phyloP scores from a whole-genome alignment of 345 rosid species.

The Kernera saxatilis region DNA sequence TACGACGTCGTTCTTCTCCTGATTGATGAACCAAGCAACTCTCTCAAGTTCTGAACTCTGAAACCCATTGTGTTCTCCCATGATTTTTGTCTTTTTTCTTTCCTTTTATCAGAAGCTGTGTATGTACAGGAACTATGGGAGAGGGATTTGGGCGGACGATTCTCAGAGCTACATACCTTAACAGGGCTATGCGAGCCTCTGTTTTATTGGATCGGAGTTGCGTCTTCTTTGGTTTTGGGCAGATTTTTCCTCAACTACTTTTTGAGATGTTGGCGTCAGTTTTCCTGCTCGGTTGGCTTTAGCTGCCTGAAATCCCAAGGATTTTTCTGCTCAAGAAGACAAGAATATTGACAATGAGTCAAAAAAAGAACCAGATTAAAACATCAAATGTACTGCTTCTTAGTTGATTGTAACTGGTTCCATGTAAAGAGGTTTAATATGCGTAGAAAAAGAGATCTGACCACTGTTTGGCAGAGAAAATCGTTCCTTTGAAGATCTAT shows the following conservation, averaged over 20 bases:
- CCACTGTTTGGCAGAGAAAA: constrained; percentile 70
- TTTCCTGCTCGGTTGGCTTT: constrained; percentile 21
- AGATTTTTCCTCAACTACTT: not conserved
- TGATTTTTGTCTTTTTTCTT: not conserved
- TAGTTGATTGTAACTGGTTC: not conserved
- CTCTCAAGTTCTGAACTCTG: constrained; percentile 7
- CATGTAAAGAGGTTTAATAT: not conserved
- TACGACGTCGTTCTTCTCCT: not conserved
- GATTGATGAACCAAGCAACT: constrained; percentile 14
- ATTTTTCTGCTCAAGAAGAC: constrained; percentile 10
- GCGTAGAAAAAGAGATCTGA: constrained; percentile 23
- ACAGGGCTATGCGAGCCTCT: constrained; percentile 25
- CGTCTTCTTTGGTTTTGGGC: constrained; percentile 17
- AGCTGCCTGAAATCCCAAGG: constrained; percentile 10
- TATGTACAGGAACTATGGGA: constrained; percentile 20
- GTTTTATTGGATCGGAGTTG: constrained; percentile 27
- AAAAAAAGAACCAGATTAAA: not conserved
- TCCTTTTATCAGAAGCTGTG: constrained; percentile 8
- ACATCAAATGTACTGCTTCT: not conserved
- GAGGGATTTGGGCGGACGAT: not conserved
- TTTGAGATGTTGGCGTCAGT: not conserved
- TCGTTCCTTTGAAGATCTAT: constrained; percentile 56
- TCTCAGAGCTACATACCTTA: not conserved
- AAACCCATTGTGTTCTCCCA: constrained; percentile 11
- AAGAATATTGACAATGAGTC: not conserved